Evolutionary conservation across 371 early-diverging fungal species (phyloP).

Genomic region (Apophysomyces elegans): DNA sequence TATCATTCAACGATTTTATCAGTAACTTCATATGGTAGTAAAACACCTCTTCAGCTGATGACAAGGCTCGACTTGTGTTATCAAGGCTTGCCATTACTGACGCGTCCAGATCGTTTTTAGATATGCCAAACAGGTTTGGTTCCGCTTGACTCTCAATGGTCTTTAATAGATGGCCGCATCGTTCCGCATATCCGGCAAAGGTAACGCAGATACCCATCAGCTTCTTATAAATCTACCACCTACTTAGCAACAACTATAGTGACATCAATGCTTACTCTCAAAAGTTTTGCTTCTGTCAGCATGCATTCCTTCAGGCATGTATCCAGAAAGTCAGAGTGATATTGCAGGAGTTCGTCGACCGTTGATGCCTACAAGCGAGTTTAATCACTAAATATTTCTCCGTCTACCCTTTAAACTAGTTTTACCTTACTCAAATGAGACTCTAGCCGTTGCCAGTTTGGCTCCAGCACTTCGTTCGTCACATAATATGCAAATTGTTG

Average conservation of each 20-base stretch:
- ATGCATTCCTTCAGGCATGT: constrained; percentile 90
- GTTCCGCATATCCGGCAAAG: constrained; percentile 66
- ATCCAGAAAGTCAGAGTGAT: constrained; percentile 86
- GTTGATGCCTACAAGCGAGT: constrained; percentile 56
- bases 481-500: constrained; percentile 89
- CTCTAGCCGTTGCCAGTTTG: constrained; percentile 78
- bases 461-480: constrained; percentile 89
- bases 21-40: constrained; percentile 68
- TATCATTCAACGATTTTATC: constrained; percentile 72
- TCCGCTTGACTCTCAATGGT: constrained; percentile 50
- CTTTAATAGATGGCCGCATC: constrained; percentile 41
- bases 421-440: constrained; percentile 54
- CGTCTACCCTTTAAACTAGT: neutral
- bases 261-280: constrained; percentile 57
- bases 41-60: constrained; percentile 67
- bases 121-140: constrained; percentile 44
- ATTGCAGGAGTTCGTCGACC: constrained; percentile 83
- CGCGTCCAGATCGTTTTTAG: constrained; percentile 33
- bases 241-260: neutral
- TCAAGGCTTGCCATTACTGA: constrained; percentile 24
- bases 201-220: constrained; percentile 69
- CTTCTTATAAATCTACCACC: constrained; percentile 67
- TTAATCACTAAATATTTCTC: constrained; percentile 17
- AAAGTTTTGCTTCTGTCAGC: constrained; percentile 80
- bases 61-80: constrained; percentile 42